Base-by-base conservation (phyloP, 2,329 filamentous ascomycete genomes). In the Sordariomycetes sp. region DNA sequence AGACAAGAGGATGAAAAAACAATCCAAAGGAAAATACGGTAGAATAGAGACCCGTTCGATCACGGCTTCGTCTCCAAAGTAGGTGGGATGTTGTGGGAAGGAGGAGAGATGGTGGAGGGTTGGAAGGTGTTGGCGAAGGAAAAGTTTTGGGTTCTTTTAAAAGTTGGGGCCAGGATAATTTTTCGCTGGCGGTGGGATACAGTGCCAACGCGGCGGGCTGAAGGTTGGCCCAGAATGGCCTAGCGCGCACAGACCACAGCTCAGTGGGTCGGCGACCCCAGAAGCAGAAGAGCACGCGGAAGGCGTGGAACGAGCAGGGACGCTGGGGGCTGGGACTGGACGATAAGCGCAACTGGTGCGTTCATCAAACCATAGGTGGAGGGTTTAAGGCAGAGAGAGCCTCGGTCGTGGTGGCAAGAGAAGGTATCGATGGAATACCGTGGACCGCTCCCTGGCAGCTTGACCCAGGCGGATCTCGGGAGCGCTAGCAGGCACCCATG, bases 1-100 rank as follows among this genome's bases (percentile, higher is more conserved):
- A 70, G 70, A 74, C 71, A 68, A 75, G 70, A 72, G 71, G 70
- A 46, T 37, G 55, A 56, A 52, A 61, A 52, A 61, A 59, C 54
- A 59, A 58, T 59, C 55, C 58, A 60, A 62, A 62, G 61, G 60
- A 60, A 61, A 61, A 56, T 52, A 22, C 24, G 48, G 37, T 18
- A 32, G 22, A 53, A 53, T 46, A 57, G 22, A n/a, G 43, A 51
- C 40, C n/a, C 54, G 54, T 32, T n/a, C 25, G 11, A 32, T 50
- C 32, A 34, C 55, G 46, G 50, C 50, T 22, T 3, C 55, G 25
- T 50, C 55, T 28, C 50, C 25, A 35, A 25, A 24, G 50, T 25
- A 25, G 55, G 54, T 40, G 52, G 48, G 58, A 58, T 46, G 53
- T 43, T 60, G 46, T 53, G 62, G 64, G 68, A 66, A 64, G 67